Conservation (phyloP, 331 rosid genomes). For the Acacia concinna region DNA sequence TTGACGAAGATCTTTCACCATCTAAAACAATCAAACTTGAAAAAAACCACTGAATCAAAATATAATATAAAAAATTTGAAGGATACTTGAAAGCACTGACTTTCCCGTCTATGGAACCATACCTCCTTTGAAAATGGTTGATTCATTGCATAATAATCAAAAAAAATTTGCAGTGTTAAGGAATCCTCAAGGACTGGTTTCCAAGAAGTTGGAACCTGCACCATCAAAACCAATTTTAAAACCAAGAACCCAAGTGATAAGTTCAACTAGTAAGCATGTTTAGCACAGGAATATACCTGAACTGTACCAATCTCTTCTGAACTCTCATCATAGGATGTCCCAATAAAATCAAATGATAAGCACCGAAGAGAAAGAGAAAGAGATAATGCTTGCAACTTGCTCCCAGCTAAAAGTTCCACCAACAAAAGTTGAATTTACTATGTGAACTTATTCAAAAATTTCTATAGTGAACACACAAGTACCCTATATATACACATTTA, state of each 20-base stretch:
- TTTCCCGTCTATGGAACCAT: not conserved
- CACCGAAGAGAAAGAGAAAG: conserved; percentile 48
- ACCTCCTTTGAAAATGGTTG: conserved; percentile 56
- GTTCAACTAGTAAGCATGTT: not conserved
- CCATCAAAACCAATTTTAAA: conserved; percentile 13
- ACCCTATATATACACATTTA: not conserved
- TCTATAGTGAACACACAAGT: not conserved
- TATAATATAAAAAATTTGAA: not conserved
- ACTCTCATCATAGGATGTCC: conserved; percentile 57
- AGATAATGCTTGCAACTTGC: conserved; percentile 58
- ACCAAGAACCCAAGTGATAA: conserved; percentile 22
- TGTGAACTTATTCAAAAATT: conserved; percentile 1
- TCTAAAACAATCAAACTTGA: not conserved
- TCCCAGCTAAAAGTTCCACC: conserved; percentile 40
- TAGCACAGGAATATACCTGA: conserved; percentile 44
- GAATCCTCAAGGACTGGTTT: conserved; percentile 50
- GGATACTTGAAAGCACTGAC: conserved; percentile 1
- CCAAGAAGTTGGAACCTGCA: conserved; percentile 53
- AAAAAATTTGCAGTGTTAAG: conserved; percentile 53
- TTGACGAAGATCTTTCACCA: not conserved
- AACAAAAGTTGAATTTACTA: conserved; percentile 23
- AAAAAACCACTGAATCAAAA: not conserved
- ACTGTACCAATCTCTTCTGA: conserved; percentile 61
- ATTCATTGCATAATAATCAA: conserved; percentile 56
- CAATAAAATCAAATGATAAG: conserved; percentile 61